phyloP scores from a whole-genome alignment of 345 rosid species.

The Eucalyptus curtisii region DNA sequence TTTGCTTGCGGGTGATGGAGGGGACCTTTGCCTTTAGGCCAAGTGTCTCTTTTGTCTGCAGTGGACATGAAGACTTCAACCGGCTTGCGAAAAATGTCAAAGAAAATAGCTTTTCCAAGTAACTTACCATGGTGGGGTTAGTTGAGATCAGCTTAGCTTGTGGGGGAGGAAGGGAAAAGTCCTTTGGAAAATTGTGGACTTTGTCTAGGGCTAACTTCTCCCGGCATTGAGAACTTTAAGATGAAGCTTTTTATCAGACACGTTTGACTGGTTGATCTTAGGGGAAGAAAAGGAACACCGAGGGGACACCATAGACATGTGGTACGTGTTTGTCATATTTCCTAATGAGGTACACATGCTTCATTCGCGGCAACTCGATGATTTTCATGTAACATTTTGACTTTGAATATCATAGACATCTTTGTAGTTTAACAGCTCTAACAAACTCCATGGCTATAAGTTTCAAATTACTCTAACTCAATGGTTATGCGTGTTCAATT shows the following conservation, averaged over 20 bases:
- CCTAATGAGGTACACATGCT: neutral
- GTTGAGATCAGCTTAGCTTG: neutral
- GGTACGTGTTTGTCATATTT: neutral
- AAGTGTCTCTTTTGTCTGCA: neutral
- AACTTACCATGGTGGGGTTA: neutral
- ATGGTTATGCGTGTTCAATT: rapidly evolving
- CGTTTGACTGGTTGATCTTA: neutral
- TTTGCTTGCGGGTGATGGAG: neutral
- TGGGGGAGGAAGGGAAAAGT: neutral
- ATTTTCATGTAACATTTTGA: neutral
- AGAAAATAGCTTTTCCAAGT: neutral
- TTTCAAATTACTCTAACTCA: neutral
- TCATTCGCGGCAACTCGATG: neutral
- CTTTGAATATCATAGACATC: neutral
- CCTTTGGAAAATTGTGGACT: neutral
- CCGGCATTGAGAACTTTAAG: neutral
- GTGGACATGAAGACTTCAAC: neutral
- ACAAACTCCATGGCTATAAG: neutral
- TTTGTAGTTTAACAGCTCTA: neutral
- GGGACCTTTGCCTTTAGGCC: neutral
- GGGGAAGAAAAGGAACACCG: neutral
- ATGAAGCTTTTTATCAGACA: neutral
- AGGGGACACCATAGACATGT: neutral
- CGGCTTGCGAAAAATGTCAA: neutral
- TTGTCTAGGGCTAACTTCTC: neutral